A percentile compares a stretch with the other conserved stretches of the same genome.
phyloP scores from a whole-genome alignment of 164 flowering plant genomes.

The Annona squamosa region DNA sequence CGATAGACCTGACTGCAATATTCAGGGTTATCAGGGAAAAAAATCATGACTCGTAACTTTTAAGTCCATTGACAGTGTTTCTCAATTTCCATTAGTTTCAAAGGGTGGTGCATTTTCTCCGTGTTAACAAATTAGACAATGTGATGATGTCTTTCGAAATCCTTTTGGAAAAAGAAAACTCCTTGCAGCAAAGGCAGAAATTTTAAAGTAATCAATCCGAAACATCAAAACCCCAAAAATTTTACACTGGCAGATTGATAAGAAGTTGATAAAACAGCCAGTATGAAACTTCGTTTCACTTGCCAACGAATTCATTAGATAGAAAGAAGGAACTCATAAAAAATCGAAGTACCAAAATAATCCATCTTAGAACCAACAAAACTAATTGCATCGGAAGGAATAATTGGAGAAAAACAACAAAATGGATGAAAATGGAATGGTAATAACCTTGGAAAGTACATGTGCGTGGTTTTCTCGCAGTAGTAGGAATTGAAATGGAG shows the following conservation, averaged over 20 bases:
- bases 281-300: background rate
- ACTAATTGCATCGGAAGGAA: background rate
- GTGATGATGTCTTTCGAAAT: background rate
- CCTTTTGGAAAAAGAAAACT: background rate
- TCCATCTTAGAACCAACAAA: background rate
- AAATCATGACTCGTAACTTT: background rate
- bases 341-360: background rate
- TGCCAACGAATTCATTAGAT: background rate
- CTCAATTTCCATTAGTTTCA: background rate
- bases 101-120: background rate
- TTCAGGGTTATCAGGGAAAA: too few species aligned
- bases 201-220: background rate
- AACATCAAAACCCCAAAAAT: too few species aligned
- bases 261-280: too few species aligned
- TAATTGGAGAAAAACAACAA: background rate
- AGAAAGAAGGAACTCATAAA: background rate
- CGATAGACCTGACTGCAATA: conserved; percentile 69
- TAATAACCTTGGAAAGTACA: conserved; percentile 28
- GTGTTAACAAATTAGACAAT: background rate
- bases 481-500: conserved; percentile 19
- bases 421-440: background rate
- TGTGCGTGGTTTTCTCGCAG: conserved; percentile 14
- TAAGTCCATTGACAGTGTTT: background rate
- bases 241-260: too few species aligned
- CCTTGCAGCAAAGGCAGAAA: background rate